These are phyloP conservation scores for Naumovozyma castellii DNA, from an alignment of 805 yeast genomes.

Conservation along the genomic window DNA sequence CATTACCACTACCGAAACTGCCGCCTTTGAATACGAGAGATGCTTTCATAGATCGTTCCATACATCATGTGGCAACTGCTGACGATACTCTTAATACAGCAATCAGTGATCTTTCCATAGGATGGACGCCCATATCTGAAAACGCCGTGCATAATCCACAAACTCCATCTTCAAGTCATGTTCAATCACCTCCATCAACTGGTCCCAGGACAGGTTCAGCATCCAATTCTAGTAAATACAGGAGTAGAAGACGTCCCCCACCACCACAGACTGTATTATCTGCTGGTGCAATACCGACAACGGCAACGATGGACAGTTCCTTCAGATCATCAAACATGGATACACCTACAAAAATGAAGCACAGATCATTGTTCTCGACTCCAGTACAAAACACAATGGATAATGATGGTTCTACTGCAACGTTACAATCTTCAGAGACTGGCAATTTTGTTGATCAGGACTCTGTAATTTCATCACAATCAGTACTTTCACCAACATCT, in stretches of 20 bases:
- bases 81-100: not conserved
- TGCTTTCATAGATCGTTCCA: constrained; percentile 9
- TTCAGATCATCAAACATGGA: not conserved
- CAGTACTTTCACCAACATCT: not conserved
- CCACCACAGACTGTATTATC: not conserved
- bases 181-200: not conserved
- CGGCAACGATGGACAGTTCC: not conserved
- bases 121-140: constrained; percentile 17
- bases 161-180: not conserved
- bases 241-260: not conserved
- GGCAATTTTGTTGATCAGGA: no score
- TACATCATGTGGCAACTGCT: not conserved
- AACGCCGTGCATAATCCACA: not conserved
- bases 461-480: not conserved
- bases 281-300: not conserved
- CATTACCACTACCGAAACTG: constrained; percentile 16
- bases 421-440: not conserved
- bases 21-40: constrained; percentile 24
- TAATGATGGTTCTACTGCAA: not conserved
- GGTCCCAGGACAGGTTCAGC: not conserved
- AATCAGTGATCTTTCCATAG: constrained; percentile 12
- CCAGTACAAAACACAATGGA: not conserved
- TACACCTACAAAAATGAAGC: not conserved
- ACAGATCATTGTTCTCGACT: not conserved
- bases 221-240: not conserved